Base-by-base conservation (phyloP, 164 flowering plant genomes). In the Amborella trichopoda region DNA sequence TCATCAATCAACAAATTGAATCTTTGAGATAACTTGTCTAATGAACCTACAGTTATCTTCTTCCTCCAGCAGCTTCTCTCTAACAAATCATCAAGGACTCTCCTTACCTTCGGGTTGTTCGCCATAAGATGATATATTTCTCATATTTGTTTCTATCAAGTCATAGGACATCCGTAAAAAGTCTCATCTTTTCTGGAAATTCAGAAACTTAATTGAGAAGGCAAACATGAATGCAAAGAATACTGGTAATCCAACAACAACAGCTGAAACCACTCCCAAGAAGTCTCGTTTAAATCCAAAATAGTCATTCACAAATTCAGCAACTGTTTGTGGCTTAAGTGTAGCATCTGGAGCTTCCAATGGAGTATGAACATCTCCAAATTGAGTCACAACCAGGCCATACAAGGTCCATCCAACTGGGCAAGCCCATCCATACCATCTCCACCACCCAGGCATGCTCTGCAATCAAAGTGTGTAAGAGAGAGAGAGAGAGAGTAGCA, bases 341-440 rank as follows among this genome's bases (percentile, higher is more conserved):
- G n/a, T 14, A n/a, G 40, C 16, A 18, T 22, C 52, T 0, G 34
- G 43, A 18, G 49, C 52, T 1, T 58, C 55, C 28, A 69, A 27
- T 2, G 0, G 5, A 10, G 28, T 30, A 11, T 59, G 13, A 12
- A 59, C 23, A 20, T 73, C 72, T 14, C 72, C 78, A 40, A 58
- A 73, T 28, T 73, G 78, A 26, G 78, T 64, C 9, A 45, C 50
- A 22, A 62, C 42, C 48, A 66, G 28, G 12, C 78, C 78, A 40
- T 77, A 65, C 58, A 77, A 48, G 25, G 74, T 67, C 83, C 83
- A 77, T n/a, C 75, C 60, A 14, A 70, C 61, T 3, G 83, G 83
- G 26, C 73, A 62, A 4, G 37, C 45, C 78, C 78, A 77, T 44
- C 68, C 66, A 62, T 70, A 75, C 83, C 83, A 77, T 44, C 65